phyloP scores from a whole-genome alignment of 2,329 filamentous ascomycete species.

The Akanthomyces uredinophilus region DNA sequence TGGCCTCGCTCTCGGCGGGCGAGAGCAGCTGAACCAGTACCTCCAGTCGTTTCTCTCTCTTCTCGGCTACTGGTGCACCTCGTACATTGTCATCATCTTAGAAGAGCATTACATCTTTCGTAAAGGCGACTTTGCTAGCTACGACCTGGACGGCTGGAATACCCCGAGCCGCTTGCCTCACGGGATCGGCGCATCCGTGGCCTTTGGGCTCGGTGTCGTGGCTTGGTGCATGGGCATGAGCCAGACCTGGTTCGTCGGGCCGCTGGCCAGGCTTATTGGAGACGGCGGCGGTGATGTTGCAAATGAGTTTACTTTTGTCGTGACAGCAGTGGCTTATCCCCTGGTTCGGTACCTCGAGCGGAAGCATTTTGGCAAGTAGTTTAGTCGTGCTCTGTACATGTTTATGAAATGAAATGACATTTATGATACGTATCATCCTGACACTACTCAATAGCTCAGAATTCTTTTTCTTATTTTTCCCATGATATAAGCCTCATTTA shows the following conservation, averaged over 20 bases:
- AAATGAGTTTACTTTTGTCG: conserved; percentile 34
- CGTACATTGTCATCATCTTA: conserved; percentile 37
- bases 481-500: not conserved
- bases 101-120: conserved; percentile 40
- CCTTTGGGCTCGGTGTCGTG: conserved; percentile 37
- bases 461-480: not conserved
- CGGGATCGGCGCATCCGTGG: conserved; percentile 37
- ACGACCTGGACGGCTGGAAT: conserved; percentile 41
- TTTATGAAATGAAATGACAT: not conserved
- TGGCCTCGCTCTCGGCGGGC: conserved; percentile 35
- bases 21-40: conserved; percentile 34
- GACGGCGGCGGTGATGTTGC: conserved; percentile 58
- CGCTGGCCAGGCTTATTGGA: conserved; percentile 48
- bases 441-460: too few relatives aligned
- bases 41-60: conserved; percentile 41
- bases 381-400: not conserved
- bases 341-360: conserved; percentile 38
- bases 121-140: conserved; percentile 34
- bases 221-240: conserved; percentile 50
- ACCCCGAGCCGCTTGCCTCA: conserved; percentile 35
- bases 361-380: conserved; percentile 17
- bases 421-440: not conserved
- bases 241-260: conserved; percentile 52
- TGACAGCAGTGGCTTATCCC: conserved; percentile 36
- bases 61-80: conserved; percentile 42